These are phyloP conservation scores for Colletotrichum sp. DNA, from an alignment of 2,329 filamentous ascomycete genomes.

Conservation along the genomic window DNA sequence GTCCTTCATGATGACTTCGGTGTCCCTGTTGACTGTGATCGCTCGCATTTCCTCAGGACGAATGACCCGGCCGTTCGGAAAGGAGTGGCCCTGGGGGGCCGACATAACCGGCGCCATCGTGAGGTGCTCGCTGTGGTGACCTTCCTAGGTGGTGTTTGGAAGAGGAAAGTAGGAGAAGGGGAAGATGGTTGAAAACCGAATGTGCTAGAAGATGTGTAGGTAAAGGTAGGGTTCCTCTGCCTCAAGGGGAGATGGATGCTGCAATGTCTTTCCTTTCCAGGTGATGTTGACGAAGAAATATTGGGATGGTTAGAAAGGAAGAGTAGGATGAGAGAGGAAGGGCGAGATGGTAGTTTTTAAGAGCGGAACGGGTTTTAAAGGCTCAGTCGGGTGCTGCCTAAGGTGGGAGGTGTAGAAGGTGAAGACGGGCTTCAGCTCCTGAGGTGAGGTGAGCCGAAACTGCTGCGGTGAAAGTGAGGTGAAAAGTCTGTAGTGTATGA, in stretches of 20 bases:
- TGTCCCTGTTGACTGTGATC: neutral
- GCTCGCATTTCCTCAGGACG: neutral
- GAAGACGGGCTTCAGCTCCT: neutral
- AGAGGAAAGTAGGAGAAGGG: too few relatives aligned
- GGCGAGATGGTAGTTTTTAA: neutral
- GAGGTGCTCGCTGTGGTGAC: too few relatives aligned
- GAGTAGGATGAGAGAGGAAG: too few relatives aligned
- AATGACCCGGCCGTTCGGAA: neutral
- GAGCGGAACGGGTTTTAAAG: neutral
- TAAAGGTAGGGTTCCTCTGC: too few relatives aligned
- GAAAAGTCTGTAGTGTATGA: neutral
- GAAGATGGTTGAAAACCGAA: too few relatives aligned
- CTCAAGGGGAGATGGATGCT: too few relatives aligned
- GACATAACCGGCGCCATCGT: too few relatives aligned
- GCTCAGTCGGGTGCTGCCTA: neutral
- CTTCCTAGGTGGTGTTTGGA: too few relatives aligned
- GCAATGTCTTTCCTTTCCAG: neutral
- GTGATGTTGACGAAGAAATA: neutral
- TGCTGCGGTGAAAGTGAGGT: neutral
- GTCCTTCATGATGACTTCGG: neutral
- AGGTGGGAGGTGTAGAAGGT: neutral
- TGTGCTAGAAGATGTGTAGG: too few relatives aligned
- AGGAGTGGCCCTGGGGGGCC: too few relatives aligned
- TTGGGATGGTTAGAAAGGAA: too few relatives aligned
- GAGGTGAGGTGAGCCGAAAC: neutral